Percentiles rank a stretch among this genome's conserved stretches.
These are phyloP conservation scores for Dothistroma pini DNA, from an alignment of 2,329 filamentous ascomycete genomes.

Conservation along the genomic window DNA sequence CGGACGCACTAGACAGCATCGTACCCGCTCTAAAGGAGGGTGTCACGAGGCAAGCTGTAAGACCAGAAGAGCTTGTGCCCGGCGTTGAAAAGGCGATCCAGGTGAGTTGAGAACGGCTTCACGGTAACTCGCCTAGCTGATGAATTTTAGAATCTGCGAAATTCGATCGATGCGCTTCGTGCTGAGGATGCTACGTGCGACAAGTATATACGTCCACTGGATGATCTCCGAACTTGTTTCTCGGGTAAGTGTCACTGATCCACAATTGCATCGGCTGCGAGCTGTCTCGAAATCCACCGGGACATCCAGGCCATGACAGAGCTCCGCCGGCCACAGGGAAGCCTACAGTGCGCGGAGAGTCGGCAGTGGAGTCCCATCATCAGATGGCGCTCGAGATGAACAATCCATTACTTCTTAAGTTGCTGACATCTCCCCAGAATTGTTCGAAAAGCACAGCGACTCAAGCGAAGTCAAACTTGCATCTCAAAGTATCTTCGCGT, in stretches of 20 bases:
- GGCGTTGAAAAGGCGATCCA: slow-evolving; percentile 9
- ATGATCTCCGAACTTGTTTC: slow-evolving; percentile 11
- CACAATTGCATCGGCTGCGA: too few relatives aligned
- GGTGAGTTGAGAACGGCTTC: background rate
- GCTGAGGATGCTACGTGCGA: slow-evolving; percentile 16
- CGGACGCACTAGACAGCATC: slow-evolving; percentile 1
- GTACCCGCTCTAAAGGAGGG: background rate
- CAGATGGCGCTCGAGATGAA: too few relatives aligned
- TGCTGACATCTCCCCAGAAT: background rate
- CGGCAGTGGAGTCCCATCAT: too few relatives aligned
- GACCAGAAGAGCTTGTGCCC: slow-evolving; percentile 10
- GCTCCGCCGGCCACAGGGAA: too few relatives aligned
- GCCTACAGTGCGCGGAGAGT: too few relatives aligned
- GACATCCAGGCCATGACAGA: too few relatives aligned
- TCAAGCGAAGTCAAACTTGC: slow-evolving; percentile 4
- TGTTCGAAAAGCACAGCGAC: slow-evolving; percentile 6
- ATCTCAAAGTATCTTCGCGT: slow-evolving; percentile 13
- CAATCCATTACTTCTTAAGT: too few relatives aligned
- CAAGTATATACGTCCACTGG: slow-evolving; percentile 17
- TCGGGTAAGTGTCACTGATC: background rate
- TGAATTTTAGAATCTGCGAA: slow-evolving; percentile 2
- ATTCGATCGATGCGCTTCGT: slow-evolving; percentile 12
- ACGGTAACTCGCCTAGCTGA: background rate
- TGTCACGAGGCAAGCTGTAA: background rate
- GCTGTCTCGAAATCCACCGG: too few relatives aligned